phyloP scores from a whole-genome alignment of 1,284 basidiomycete genomes.

The Moniliophthora roreri region DNA sequence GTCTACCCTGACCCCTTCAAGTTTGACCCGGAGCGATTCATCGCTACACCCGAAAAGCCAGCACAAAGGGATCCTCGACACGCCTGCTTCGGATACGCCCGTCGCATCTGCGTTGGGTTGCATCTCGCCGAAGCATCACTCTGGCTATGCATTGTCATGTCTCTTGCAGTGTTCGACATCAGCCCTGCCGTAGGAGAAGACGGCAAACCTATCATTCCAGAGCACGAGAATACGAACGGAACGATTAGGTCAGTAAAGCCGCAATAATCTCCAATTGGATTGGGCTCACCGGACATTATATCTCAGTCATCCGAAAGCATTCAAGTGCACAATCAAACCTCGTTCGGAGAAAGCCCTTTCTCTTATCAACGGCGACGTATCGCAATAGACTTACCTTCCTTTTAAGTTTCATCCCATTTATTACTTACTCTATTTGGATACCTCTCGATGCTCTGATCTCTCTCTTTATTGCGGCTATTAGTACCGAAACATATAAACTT shows the following conservation, averaged over 20 bases:
- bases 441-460: too few species aligned
- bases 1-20: constrained; percentile 15
- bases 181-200: constrained; percentile 10
- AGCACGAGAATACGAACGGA: constrained; percentile 16
- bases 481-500: background rate
- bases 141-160: constrained; percentile 16
- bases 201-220: constrained; percentile 16
- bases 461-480: too few species aligned
- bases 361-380: constrained; percentile 13
- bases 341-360: constrained; percentile 14
- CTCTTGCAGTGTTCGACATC: constrained; percentile 18
- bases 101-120: constrained; percentile 17
- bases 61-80: constrained; percentile 16
- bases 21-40: constrained; percentile 18
- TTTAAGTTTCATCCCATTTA: background rate
- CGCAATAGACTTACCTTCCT: background rate
- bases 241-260: constrained; percentile 15
- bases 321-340: constrained; percentile 14
- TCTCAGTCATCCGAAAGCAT: constrained; percentile 16
- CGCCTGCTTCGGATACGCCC: constrained; percentile 17
- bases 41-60: constrained; percentile 10
- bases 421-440: background rate
- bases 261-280: background rate
- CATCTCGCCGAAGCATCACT: constrained; percentile 19
- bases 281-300: background rate